These are phyloP conservation scores for Lagenidium giganteum DNA, from an alignment of 352 stramenopile species.

Conservation along the genomic window DNA sequence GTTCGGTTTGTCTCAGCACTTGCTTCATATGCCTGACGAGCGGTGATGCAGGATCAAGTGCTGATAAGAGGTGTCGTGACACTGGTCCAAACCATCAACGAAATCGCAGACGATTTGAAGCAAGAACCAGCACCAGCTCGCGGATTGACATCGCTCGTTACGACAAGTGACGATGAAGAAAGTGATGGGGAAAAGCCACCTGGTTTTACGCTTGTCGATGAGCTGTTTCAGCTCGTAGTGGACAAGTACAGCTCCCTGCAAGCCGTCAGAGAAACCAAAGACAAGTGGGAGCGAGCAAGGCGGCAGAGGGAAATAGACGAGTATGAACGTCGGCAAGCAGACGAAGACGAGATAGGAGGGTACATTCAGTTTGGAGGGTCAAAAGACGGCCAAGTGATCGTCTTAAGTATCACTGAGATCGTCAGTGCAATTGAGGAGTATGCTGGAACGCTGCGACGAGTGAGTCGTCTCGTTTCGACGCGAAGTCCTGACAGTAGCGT, in stretches of 20 bases:
- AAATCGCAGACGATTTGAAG: constrained; percentile 23
- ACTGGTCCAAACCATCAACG: constrained; percentile 28
- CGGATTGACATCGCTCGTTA: too few relatives aligned
- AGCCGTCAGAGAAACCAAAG: too few relatives aligned
- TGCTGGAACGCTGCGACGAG: constrained; percentile 20
- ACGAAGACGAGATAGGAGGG: too few relatives aligned
- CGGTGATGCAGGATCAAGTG: constrained; percentile 25
- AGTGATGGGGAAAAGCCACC: neutral
- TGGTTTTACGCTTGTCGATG: constrained; percentile 12
- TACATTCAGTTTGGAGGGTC: too few relatives aligned
- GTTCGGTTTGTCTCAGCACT: neutral
- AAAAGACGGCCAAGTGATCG: constrained; percentile 13
- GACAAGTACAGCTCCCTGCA: constrained; percentile 19
- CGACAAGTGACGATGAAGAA: neutral
- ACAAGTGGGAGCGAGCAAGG: too few relatives aligned
- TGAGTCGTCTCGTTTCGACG: constrained; percentile 23
- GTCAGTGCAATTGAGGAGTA: constrained; percentile 23
- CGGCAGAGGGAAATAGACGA: too few relatives aligned
- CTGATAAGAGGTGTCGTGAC: constrained; percentile 23
- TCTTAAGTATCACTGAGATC: constrained; percentile 22
- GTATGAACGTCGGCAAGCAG: too few relatives aligned
- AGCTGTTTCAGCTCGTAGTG: constrained; percentile 19
- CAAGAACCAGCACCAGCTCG: neutral
- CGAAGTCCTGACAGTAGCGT: constrained; percentile 41
- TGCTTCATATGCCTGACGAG: neutral